These are phyloP conservation scores for Posidonia australis DNA, from an alignment of 106 monocot species.

Conservation along the genomic window DNA sequence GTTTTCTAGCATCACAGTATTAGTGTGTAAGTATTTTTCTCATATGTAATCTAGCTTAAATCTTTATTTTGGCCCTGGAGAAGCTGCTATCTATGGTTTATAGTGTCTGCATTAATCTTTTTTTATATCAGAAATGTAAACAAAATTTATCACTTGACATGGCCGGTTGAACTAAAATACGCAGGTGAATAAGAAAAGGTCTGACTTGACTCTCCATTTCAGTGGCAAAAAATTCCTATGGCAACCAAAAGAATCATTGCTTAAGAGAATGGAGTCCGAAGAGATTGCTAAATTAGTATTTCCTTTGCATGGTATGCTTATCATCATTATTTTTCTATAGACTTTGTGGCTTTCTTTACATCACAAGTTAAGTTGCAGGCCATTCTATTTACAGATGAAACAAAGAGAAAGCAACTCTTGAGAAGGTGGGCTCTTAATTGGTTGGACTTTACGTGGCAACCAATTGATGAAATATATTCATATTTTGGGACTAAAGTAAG, in stretches of 20 bases:
- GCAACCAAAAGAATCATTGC: conserved; percentile 46
- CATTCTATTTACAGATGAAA: conserved; percentile 40
- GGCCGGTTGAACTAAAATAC: too few species aligned
- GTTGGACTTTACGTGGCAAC: conserved; percentile 82
- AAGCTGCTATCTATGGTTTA: too few species aligned
- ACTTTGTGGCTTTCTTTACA: background rate
- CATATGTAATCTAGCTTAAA: too few species aligned
- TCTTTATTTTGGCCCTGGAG: too few species aligned
- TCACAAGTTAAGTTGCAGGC: background rate
- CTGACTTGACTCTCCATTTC: conserved; percentile 23
- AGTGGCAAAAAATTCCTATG: conserved; percentile 30
- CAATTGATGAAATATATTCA: conserved; percentile 85
- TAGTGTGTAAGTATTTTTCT: too few species aligned
- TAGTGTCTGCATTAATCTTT: too few species aligned
- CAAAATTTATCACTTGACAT: too few species aligned
- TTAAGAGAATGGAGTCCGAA: conserved; percentile 51
- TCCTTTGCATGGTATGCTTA: conserved; percentile 58
- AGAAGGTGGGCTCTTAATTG: conserved; percentile 81
- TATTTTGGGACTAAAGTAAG: conserved; percentile 82
- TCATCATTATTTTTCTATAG: background rate
- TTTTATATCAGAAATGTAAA: too few species aligned
- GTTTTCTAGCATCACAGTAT: too few species aligned
- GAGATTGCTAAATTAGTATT: conserved; percentile 74
- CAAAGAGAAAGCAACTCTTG: conserved; percentile 58
- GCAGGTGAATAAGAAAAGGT: too few species aligned